Evolutionary conservation across 139 green algal species (phyloP), one percentile per base, ranked within the genome.

Genomic region (Picochlorum sp.): DNA sequence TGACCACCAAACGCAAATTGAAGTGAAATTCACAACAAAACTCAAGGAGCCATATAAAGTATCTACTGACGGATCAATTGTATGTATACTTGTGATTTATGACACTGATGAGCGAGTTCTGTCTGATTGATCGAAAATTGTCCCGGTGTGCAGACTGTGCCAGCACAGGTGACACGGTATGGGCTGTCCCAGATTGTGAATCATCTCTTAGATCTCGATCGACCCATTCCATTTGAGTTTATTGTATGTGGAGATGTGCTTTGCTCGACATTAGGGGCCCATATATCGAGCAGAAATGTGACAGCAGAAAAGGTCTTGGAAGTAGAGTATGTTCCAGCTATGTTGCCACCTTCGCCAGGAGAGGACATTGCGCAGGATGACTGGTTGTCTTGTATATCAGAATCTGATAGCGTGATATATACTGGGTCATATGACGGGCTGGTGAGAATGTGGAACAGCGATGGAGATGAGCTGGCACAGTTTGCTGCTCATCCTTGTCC

Each of bases 181-280:
- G 92, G 92, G 0, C 76, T 98, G 9, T 97, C 88, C 1, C 91
- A 98, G 72, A 83, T 98, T 47, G 85, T 98, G 78, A 98, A 98
- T 68, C 85, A 91, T 71, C 67, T 98, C 11, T 80, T 98, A 2
- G 83, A 65, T 3, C 63, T 77, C 94, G 92, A 97, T 1, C 69
- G 69, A 13, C 30, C 82, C 0, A 65, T 78, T 6, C 88, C 92
- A 0, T 98, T 98, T 77, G 92, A 98, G 65, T 98, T 98, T 66
- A 62, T 98, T 2, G 68, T 98, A 4, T 45, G 88, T 62, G 91
- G 83, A 11, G 78, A 92, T 69, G 83, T 98, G 30, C 54, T 98
- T 20, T 78, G 92, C 2, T 79, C 76, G 18, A 82, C 80, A n/a
- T 73, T 98, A 49, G 71, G 93, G 56, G 67, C 86, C 31, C 76